Evolutionary conservation across 306 rosid species (phyloP), one percentile per base, ranked within the genome.

Genomic region (Dicorynia guianensis): DNA sequence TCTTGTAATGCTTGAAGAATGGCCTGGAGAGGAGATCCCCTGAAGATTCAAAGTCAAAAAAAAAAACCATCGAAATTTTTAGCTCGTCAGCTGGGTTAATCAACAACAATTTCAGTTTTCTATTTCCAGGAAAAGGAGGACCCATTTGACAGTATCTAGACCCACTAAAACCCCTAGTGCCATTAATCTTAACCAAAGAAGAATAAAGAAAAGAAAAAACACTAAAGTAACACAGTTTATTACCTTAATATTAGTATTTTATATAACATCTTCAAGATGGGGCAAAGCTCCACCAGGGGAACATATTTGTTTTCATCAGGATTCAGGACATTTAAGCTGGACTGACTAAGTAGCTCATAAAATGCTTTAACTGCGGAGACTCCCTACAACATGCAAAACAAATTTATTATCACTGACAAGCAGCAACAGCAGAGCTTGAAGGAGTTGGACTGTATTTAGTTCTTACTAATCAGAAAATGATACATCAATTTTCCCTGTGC

Each of bases 341-440:
- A 78, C 52, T 90, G 96, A 82, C 98, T 88, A 42, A 94, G 89
- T 77, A 91, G 87, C 82, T 91, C 96, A 72, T 88, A 88, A 61
- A 94, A 91, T 60, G 98, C 98, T 84, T 83, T 94, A 76, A 91
- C 96, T 39, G 98, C 97, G 63, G 98, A 94, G 49, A 94, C 89
- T 62, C 98, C 97, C 98, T 94, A 85, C 47, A 77, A 79, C 39
- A 79, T 76, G 38, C 63, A 80, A 56, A 13, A 44, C 34, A 73
- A 63, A 55, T 62, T 58, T 33, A 63, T 15, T 50, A 50, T 43
- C 15, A 67, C 11, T 66, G 40, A 40, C 33, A 72, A 65, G 73
- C 61, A 54, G 62, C 25, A 71, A 38, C 2, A 5, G 48, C 7
- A 40, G 46, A 72, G 58, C 48, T 65, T 35, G 12, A 55, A 63